Percentiles rank a stretch among this genome's conserved stretches.
Evolutionary conservation across 1,284 basidiomycete genomes (phyloP).

Genomic region (Ceratobasidium sp.): DNA sequence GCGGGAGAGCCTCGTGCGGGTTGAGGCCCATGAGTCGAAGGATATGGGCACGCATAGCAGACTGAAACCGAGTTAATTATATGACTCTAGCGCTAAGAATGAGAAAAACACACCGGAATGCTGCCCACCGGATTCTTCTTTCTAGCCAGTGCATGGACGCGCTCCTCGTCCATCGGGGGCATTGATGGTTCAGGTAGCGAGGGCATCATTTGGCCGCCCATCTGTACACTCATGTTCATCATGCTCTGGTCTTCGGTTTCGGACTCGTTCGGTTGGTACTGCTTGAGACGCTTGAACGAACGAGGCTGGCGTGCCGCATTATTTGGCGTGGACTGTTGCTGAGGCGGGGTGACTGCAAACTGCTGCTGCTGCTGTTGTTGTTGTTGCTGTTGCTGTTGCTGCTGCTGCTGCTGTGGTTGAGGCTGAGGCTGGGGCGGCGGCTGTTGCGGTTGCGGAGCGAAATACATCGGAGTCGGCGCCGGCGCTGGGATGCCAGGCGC

Average conservation of each 20-base stretch:
- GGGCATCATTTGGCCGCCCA: constrained; percentile 26
- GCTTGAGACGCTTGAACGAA: constrained; percentile 30
- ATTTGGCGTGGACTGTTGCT: constrained; percentile 19
- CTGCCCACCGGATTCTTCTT: constrained; percentile 36
- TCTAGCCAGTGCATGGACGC: constrained; percentile 28
- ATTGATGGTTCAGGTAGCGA: constrained; percentile 21
- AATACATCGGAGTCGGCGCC: constrained; percentile 26
- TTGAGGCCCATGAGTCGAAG: constrained; percentile 30
- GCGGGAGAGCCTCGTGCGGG: constrained; percentile 28
- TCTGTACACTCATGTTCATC: constrained; percentile 23
- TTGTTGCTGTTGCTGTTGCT: not conserved
- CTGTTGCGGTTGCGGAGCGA: constrained; percentile 4
- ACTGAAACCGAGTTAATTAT: constrained; percentile 4
- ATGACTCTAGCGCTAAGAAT: not conserved
- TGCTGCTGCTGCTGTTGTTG: not conserved
- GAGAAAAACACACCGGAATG: constrained; percentile 15
- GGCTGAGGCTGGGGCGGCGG: constrained; percentile 15
- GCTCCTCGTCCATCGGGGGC: constrained; percentile 34
- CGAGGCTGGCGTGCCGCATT: constrained; percentile 29
- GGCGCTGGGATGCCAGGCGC: constrained; percentile 18
- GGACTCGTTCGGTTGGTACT: constrained; percentile 31
- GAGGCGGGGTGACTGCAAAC: constrained; percentile 25
- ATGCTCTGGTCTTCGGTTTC: constrained; percentile 18
- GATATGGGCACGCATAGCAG: constrained; percentile 32
- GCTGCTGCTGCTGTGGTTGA: not conserved